Evolutionary conservation across 2,329 filamentous ascomycete genomes (phyloP), one percentile per base, ranked within the genome.

Genomic region (Trichoderma citrinoviride): DNA sequence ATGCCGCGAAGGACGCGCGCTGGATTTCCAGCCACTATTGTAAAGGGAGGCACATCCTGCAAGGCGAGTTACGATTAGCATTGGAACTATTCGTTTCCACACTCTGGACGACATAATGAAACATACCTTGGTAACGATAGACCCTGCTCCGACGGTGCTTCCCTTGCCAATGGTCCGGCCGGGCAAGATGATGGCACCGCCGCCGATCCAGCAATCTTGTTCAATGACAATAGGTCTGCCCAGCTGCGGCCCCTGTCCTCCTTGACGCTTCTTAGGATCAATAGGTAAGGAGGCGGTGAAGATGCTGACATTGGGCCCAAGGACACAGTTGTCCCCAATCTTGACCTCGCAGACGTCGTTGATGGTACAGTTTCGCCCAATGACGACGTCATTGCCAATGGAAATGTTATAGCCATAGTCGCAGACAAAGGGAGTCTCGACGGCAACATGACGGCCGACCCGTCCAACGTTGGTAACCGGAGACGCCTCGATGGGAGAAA

Each of bases 361-460:
- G 73, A 98, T 89, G 27, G 88, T 89, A 76, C 93, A 97, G 72
- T 92, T 90, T 63, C 91, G 85, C 19, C 90, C 91, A 69, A 99
- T 90, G 63, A 89, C 85, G 3, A 96, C 92, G 68, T 95, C 89
- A 70, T 93, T 89, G 14, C 91, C 93, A 69, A 99, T 90, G 54
- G 85, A 85, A 71, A 98, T 90, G 75, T 99, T 98, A 79, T 97
- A 98, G 0, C 95, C 95, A 73, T 97, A 97, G 72, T 97, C 93
- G 75, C 94, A 97, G 53, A 84, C 88, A 76, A 99, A 98, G 0
- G 94, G 94, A 3, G 91, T 87, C 72, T 97, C 92, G 27, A 99
- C 90, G 47, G 89, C 82, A 5, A 91, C 89, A 63, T 89, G 87
- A 17, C 88, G 85, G n/a, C 92, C 92, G 5, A 95, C 85, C 25